phyloP scores from a whole-genome alignment of 306 rosid species.

The Dicorynia guianensis region DNA sequence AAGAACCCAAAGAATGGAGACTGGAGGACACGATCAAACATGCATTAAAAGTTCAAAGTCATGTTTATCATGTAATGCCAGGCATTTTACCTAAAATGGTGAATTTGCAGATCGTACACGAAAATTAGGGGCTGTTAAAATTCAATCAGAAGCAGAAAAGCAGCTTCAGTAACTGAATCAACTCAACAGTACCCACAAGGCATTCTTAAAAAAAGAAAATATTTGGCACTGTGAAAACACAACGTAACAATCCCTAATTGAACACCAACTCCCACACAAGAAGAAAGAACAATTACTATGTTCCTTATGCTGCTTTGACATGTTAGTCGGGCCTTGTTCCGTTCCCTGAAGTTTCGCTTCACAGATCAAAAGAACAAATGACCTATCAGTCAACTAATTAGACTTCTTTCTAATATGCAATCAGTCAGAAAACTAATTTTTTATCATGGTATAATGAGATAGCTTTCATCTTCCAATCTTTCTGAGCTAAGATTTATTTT shows the following conservation, averaged over 20 bases:
- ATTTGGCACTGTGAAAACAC: background rate
- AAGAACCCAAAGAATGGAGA: constrained; percentile 36
- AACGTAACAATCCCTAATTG: constrained; percentile 23
- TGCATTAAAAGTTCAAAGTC: constrained; percentile 38
- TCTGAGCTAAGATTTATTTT: too few relatives aligned
- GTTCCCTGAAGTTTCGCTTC: constrained; percentile 19
- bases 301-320: constrained; percentile 33
- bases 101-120: constrained; percentile 12
- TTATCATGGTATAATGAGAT: too few relatives aligned
- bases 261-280: constrained; percentile 25
- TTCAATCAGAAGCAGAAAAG: constrained; percentile 17
- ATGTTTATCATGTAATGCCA: constrained; percentile 38
- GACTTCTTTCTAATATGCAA: background rate
- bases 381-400: constrained; percentile 38
- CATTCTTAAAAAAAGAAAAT: background rate
- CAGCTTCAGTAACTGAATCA: constrained; percentile 7
- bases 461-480: too few relatives aligned
- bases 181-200: background rate
- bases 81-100: constrained; percentile 12
- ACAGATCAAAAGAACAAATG: constrained; percentile 23
- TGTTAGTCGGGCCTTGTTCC: background rate
- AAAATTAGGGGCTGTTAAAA: constrained; percentile 10
- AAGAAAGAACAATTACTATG: constrained; percentile 27
- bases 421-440: background rate
- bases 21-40: constrained; percentile 47